Evolutionary conservation across 345 rosid genomes (phyloP).

Genomic region (Eucalyptus brandiana): DNA sequence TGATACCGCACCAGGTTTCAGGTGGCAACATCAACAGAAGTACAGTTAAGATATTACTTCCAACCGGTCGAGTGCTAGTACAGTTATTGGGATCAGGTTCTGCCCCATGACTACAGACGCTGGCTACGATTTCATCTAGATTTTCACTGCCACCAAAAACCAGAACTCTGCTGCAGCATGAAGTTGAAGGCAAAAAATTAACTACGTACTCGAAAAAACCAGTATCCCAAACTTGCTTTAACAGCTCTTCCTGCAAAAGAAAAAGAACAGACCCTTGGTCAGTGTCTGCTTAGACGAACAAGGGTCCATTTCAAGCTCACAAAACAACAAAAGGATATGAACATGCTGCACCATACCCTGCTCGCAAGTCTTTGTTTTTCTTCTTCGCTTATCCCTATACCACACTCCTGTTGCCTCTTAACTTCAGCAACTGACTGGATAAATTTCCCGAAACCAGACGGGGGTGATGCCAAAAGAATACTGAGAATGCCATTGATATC

Average conservation of each 20-base stretch:
- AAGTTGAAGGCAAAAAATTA: slow-evolving; percentile 28
- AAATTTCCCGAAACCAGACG: slow-evolving; percentile 56
- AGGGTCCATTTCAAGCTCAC: not conserved
- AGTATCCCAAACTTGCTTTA: slow-evolving; percentile 15
- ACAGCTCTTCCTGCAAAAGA: slow-evolving; percentile 18
- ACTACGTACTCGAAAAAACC: slow-evolving; percentile 8
- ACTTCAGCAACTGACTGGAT: slow-evolving; percentile 76
- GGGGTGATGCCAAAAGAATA: slow-evolving; percentile 46
- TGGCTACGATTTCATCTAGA: slow-evolving; percentile 32
- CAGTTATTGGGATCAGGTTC: slow-evolving; percentile 21
- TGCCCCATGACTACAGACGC: slow-evolving; percentile 43
- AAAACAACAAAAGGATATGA: not conserved
- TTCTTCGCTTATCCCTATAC: slow-evolving; percentile 42
- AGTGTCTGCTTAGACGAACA: not conserved
- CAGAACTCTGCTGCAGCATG: slow-evolving; percentile 16
- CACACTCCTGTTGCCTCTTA: slow-evolving; percentile 55
- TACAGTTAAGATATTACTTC: slow-evolving; percentile 53
- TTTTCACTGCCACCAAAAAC: slow-evolving; percentile 12
- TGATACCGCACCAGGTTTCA: slow-evolving; percentile 61
- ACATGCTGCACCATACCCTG: slow-evolving; percentile 28
- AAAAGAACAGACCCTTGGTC: not conserved
- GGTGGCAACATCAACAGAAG: slow-evolving; percentile 70
- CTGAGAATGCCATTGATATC: slow-evolving; percentile 29
- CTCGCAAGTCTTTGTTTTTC: slow-evolving; percentile 57
- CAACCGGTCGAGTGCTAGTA: slow-evolving; percentile 30